phyloP scores from a whole-genome alignment of 2,329 filamentous ascomycete species.

The Xylaria sp. region DNA sequence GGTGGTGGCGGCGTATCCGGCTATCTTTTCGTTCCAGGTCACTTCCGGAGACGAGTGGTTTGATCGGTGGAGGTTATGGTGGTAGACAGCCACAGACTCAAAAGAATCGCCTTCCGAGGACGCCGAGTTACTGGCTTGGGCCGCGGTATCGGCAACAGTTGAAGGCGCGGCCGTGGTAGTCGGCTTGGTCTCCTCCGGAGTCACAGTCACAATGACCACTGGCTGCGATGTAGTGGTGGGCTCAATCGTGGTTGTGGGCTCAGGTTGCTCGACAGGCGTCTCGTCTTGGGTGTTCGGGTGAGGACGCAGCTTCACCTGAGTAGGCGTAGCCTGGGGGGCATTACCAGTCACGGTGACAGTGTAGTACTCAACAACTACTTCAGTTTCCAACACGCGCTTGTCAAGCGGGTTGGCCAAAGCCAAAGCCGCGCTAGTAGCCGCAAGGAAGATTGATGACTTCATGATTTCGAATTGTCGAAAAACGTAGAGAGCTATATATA shows the following conservation, averaged over 20 bases:
- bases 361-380: slow-evolving; percentile 49
- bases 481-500: slow-evolving; percentile 30
- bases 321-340: slow-evolving; percentile 34
- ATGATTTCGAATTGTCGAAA: slow-evolving; percentile 49
- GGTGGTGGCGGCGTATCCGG: slow-evolving; percentile 70
- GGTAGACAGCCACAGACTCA: slow-evolving; percentile 63
- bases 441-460: slow-evolving; percentile 54
- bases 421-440: slow-evolving; percentile 50
- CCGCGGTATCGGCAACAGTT: slow-evolving; percentile 17
- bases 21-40: slow-evolving; percentile 73
- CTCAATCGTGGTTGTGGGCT: background rate
- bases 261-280: slow-evolving; percentile 24
- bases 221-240: slow-evolving; percentile 23
- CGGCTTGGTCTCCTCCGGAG: slow-evolving; percentile 27
- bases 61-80: slow-evolving; percentile 87
- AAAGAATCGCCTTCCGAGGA: slow-evolving; percentile 50
- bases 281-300: slow-evolving; percentile 35
- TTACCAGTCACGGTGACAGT: slow-evolving; percentile 54
- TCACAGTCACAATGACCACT: slow-evolving; percentile 43
- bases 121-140: slow-evolving; percentile 27
- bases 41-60: slow-evolving; percentile 80
- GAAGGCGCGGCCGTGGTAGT: slow-evolving; percentile 21
- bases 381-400: slow-evolving; percentile 50
- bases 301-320: slow-evolving; percentile 22
- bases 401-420: slow-evolving; percentile 51